Evolutionary conservation across 2,329 filamentous ascomycete genomes (phyloP), one percentile per base, ranked within the genome.

Genomic region (Lithohypha guttulata): DNA sequence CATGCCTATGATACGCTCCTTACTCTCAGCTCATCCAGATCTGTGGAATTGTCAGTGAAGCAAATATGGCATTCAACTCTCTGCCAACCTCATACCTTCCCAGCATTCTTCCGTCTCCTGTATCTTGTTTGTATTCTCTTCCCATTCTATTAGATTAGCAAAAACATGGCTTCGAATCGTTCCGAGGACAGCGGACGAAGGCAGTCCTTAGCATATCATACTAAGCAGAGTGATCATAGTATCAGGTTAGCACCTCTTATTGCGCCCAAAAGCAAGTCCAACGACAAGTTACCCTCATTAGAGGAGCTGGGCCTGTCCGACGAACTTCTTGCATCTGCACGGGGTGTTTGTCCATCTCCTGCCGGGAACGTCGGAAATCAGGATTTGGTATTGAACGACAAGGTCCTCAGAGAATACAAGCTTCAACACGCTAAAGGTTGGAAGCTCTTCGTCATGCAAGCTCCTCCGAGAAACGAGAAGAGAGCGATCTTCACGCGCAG

Each of bases 401-500:
- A 13, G 3, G 18, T 21, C 11, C 23, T 31, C 7, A 31, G 28
- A 33, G 28, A 40, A 13, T 50, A 52, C 37, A 10, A 13, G 6
- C 42, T 52, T 29, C 34, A 27, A n/a, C n/a, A n/a, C n/a, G n/a
- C n/a, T n/a, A n/a, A n/a, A n/a, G n/a, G n/a, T n/a, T n/a, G n/a
- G n/a, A n/a, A n/a, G n/a, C n/a, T 51, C 26, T 59, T 57, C 49
- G 62, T 61, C 43, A 74, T 75, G 54, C 62, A 27, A 64, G 71
- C 47, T 59, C 64, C 33, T 41, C 23, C 31, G 4, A 7, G 46
- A 44, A 75, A 76, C 55, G 73, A 77, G 64, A 75, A 70, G 14
- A 63, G 65, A 41, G 66, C 66, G 54, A 61, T 61, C 19, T 59
- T 64, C 43, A 63, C 62, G 44, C 70, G 81, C 35, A 66, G 73